Conservation (phyloP, 148 eudicot genomes). For the Nyssa sinensis region DNA sequence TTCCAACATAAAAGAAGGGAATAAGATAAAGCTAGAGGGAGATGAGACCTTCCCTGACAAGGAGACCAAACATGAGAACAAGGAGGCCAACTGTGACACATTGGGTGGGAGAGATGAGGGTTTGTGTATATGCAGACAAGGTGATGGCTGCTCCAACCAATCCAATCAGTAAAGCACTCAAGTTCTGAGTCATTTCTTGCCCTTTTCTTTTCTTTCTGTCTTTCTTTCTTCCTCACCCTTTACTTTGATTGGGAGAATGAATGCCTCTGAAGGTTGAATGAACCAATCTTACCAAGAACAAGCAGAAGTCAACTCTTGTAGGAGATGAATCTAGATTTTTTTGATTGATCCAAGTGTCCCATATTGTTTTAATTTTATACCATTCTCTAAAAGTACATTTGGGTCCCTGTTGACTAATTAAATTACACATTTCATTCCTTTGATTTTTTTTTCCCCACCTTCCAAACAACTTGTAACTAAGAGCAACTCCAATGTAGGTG, state of each 20-base stretch:
- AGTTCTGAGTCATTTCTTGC: slow-evolving; percentile 42
- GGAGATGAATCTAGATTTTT: neutral
- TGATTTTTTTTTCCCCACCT: no score
- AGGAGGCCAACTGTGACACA: slow-evolving; percentile 29
- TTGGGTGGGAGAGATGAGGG: slow-evolving; percentile 40
- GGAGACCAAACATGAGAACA: slow-evolving; percentile 42
- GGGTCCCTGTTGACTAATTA: no score
- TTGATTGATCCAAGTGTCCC: neutral
- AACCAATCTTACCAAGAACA: neutral
- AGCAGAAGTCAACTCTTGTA: neutral
- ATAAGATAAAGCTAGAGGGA: slow-evolving; percentile 1
- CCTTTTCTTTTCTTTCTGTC: neutral
- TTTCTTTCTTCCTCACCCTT: slow-evolving; percentile 1
- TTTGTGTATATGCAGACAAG: slow-evolving; percentile 62
- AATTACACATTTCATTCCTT: no score
- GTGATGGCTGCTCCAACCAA: slow-evolving; percentile 60
- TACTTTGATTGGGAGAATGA: neutral
- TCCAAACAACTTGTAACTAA: no score
- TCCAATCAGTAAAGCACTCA: slow-evolving; percentile 51
- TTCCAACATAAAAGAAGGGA: no score
- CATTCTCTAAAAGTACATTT: no score
- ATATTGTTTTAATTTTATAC: no score
- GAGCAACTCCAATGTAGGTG: no score
- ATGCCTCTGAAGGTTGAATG: neutral
- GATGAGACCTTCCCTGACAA: slow-evolving; percentile 43